Evolutionary conservation across 352 stramenopile species (phyloP), one percentile per base, ranked within the genome.

Genomic region (Vaucheria bursata): DNA sequence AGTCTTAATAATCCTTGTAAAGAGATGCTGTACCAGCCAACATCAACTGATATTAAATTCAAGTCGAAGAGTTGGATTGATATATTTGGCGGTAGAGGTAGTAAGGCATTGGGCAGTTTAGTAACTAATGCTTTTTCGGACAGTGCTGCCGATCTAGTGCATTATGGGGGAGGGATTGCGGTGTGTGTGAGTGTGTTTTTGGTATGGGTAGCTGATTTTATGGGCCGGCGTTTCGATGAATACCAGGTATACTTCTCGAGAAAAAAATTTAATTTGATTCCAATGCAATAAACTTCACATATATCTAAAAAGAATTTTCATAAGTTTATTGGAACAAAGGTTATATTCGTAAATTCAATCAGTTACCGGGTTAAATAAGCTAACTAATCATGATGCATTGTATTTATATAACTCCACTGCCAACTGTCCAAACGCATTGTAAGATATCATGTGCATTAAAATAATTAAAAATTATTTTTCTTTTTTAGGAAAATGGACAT

Each of bases 31-130:
- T 94, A 93, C 79, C 89, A 93, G 64, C 88, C 89, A 0, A 94
- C 89, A 67, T 90, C 85, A 71, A 85, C 83, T 18, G 86, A 79
- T 29, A 88, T 94, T 8, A 90, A 91, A 39, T 94, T 93, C 80
- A 94, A 94, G 84, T 88, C 86, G 29, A 94, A 94, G 77, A 79
- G 81, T 64, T 94, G 90, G 90, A 94, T 94, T 79, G 90, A 94
- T 80, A 93, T 91, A 59, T 93, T 94, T 83, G 90, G 90, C 33
- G 88, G 87, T 25, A 82, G 90, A 33, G 89, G 89, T 59, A 87
- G 82, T 53, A 94, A 94, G 79, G 90, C 90, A 12, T 70, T 90
- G 29, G 90, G 90, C 31, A 91, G 86, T 65, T 79, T 94, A 49
- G 87, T 94, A 0, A 94, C 90, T 0, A 90, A 94, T 75, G 86